phyloP scores from a whole-genome alignment of 768 basidiomycete species.

The Postia placenta region DNA sequence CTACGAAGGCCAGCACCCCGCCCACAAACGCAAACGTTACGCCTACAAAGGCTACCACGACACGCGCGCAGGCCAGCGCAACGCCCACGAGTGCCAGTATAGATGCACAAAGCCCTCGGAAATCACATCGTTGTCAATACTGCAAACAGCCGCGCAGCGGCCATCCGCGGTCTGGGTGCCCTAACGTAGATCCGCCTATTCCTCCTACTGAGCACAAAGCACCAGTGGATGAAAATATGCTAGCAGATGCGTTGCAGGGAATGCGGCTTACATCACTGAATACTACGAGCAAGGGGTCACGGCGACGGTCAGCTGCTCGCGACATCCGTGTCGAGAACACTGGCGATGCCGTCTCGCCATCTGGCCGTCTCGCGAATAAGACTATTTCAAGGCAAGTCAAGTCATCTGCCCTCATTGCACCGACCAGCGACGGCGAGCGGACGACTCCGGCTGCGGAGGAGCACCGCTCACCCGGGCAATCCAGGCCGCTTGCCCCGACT shows the following conservation, averaged over 20 bases:
- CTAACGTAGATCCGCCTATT: conserved; percentile 30
- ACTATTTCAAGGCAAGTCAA: neutral
- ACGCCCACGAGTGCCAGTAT: conserved; percentile 1
- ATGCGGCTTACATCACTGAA: neutral
- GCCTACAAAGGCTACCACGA: too few relatives aligned
- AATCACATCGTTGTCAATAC: conserved; percentile 11
- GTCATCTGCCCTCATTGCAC: neutral
- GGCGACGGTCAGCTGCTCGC: neutral
- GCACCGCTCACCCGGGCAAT: neutral
- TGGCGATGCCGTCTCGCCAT: conserved; percentile 14
- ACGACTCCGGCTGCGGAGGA: neutral
- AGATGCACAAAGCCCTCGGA: conserved; percentile 7
- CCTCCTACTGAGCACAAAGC: conserved; percentile 10
- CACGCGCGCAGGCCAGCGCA: too few relatives aligned
- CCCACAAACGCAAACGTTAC: too few relatives aligned
- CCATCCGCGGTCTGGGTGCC: conserved; percentile 61
- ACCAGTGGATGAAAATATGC: neutral
- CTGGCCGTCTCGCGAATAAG: too few relatives aligned
- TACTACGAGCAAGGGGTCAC: neutral
- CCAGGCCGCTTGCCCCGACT: neutral
- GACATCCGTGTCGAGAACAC: neutral
- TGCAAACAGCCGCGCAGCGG: conserved; percentile 50
- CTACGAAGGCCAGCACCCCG: too few relatives aligned
- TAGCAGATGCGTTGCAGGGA: neutral
- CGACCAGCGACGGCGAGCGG: neutral